These are phyloP conservation scores for Globisporangium nagaii DNA, from an alignment of 352 stramenopile genomes.

Conservation along the genomic window DNA sequence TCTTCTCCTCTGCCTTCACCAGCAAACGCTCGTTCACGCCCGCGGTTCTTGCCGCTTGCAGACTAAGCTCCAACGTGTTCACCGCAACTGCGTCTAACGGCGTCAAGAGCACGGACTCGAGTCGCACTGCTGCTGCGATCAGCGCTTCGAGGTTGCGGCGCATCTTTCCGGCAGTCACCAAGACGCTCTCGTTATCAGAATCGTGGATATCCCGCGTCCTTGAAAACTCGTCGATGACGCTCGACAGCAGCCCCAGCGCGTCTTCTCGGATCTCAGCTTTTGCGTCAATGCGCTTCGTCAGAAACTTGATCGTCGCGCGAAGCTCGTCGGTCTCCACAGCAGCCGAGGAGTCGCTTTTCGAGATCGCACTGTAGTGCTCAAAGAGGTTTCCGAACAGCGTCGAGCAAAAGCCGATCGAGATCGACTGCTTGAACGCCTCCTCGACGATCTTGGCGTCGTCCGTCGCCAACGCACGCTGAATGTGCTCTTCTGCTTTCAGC, in stretches of 20 bases:
- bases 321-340: constrained; percentile 30
- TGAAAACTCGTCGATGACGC: constrained; percentile 47
- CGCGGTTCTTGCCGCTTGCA: constrained; percentile 52
- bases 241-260: constrained; percentile 40
- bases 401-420: constrained; percentile 54
- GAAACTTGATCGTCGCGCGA: constrained; percentile 47
- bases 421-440: constrained; percentile 43
- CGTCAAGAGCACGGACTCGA: constrained; percentile 39
- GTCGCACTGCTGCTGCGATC: constrained; percentile 34
- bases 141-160: constrained; percentile 41
- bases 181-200: constrained; percentile 25
- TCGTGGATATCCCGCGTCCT: constrained; percentile 20
- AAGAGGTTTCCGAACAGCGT: constrained; percentile 42
- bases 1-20: constrained; percentile 56
- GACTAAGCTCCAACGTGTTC: constrained; percentile 41
- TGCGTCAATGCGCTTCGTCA: constrained; percentile 36
- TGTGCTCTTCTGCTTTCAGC: constrained; percentile 25
- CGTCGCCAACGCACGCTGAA: constrained; percentile 26
- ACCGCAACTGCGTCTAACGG: constrained; percentile 41
- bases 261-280: constrained; percentile 62
- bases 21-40: constrained; percentile 56
- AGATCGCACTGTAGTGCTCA: constrained; percentile 30
- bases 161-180: constrained; percentile 38
- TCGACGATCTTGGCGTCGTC: constrained; percentile 35
- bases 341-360: constrained; percentile 7